phyloP scores from a whole-genome alignment of 352 stramenopile genomes.

The Hyaloperonospora arabidopsidis region DNA sequence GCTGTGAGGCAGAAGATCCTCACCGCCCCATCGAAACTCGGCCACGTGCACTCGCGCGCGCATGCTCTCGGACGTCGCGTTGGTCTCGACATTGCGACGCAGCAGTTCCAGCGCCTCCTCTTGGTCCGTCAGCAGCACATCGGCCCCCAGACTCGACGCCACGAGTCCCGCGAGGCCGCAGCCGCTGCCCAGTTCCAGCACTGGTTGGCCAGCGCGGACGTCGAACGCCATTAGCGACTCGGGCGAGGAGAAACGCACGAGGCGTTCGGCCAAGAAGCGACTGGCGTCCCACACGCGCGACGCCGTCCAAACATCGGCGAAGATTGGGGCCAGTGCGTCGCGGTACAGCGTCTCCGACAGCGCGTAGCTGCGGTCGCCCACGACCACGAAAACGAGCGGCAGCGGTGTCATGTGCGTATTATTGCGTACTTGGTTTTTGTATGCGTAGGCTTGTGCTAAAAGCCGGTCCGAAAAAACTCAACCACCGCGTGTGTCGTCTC shows the following conservation, averaged over 20 bases:
- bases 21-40: conserved; percentile 62
- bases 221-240: conserved; percentile 14
- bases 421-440: background rate
- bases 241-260: conserved; percentile 32
- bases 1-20: conserved; percentile 18
- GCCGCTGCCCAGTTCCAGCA: conserved; percentile 76
- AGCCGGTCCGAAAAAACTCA: background rate
- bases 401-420: conserved; percentile 18
- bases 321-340: conserved; percentile 69
- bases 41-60: conserved; percentile 29
- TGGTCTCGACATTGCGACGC: conserved; percentile 45
- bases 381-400: conserved; percentile 6
- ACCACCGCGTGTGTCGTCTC: background rate
- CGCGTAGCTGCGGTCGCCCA: conserved; percentile 41
- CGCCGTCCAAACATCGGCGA: conserved; percentile 74
- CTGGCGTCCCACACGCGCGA: conserved; percentile 70
- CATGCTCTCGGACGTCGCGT: conserved; percentile 36
- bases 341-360: conserved; percentile 73
- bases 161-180: conserved; percentile 71
- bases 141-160: conserved; percentile 46
- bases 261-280: conserved; percentile 52
- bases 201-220: conserved; percentile 19
- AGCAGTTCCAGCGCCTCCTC: conserved; percentile 58
- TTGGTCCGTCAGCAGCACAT: conserved; percentile 72
- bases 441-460: background rate